Evolutionary conservation across 2,329 filamentous ascomycete genomes (phyloP).

Genomic region (Colletotrichum scovillei): DNA sequence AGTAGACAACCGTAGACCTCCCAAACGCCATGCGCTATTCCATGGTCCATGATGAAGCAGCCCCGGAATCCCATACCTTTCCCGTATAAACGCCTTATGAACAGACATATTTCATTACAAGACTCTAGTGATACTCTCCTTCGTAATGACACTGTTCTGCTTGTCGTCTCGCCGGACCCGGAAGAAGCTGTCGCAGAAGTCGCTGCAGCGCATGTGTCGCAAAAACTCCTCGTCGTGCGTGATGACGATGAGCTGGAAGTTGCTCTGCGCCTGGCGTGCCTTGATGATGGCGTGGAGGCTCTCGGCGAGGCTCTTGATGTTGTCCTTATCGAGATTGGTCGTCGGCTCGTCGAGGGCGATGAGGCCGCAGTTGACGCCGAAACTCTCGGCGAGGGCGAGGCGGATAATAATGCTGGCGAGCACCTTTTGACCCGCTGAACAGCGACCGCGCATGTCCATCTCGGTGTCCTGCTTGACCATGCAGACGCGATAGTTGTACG

Average conservation of each 20-base stretch:
- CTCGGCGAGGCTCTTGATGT: conserved; percentile 89
- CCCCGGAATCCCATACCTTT: not conserved
- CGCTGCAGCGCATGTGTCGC: conserved; percentile 90
- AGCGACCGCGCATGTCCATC: conserved; percentile 99
- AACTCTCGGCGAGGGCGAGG: conserved; percentile 93
- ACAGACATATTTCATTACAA: conserved; percentile 41
- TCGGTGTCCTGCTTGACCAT: conserved; percentile 98
- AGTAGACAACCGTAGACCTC: not conserved
- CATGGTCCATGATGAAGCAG: not conserved
- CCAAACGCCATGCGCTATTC: conserved; percentile 14
- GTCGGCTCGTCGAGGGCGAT: conserved; percentile 98
- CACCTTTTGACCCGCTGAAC: conserved; percentile 96
- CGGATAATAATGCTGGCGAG: conserved; percentile 98
- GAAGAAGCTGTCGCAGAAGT: conserved; percentile 94
- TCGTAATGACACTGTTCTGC: conserved; percentile 89
- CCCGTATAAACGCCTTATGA: not conserved
- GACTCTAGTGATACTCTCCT: conserved; percentile 68
- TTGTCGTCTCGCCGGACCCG: conserved; percentile 83
- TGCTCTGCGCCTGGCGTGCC: conserved; percentile 83
- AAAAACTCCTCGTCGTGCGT: conserved; percentile 98
- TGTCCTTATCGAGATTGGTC: conserved; percentile 95
- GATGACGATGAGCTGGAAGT: conserved; percentile 98
- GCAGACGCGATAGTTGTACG: conserved; percentile 96
- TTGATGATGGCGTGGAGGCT: conserved; percentile 90
- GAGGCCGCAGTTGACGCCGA: conserved; percentile 93